Base-by-base conservation (phyloP, 139 green algal genomes). In the Helicosporidium sp. region DNA sequence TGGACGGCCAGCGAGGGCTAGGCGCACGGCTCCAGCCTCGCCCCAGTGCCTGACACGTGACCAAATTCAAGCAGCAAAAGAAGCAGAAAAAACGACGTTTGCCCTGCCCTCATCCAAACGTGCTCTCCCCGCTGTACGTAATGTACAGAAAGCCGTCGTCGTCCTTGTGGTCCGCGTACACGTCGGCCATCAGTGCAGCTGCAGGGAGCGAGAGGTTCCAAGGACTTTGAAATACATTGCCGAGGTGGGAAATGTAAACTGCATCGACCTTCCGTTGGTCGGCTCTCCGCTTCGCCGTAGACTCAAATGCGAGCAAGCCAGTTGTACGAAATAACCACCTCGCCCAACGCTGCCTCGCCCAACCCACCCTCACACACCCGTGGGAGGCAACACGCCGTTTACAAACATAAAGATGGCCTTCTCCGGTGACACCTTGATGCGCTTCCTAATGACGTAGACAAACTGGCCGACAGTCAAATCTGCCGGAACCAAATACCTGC, bases 341-440 rank as follows among this genome's bases (percentile, higher is more conserved):
- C n/a, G n/a, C n/a, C n/a, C n/a, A n/a, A n/a, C n/a, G n/a, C n/a
- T n/a, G n/a, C n/a, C n/a, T n/a, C n/a, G n/a, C n/a, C n/a, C n/a
- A n/a, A n/a, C n/a, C n/a, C n/a, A n/a, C n/a, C n/a, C 28, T 22
- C 2, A 26, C 54, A 20, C 43, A 93, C 84, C 80, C 47, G 80
- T 94, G 5, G 89, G 89, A 7, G 89, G 89, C 22, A 99, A 57
- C 22, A 92, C 69, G 60, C 94, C 94, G 57, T 85, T 77, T 4
- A 97, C 87, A 66, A 99, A 99, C 46, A 99, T 91, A 67, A 99
- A 98, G 53, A 99, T 93, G 16, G 89, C 89, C 66, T 95, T 88
- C 68, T 99, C 87, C 0, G 86, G 76, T 41, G 54, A 81, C 18
- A 99, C 76, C 61, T 87, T 87, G 67, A 99, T 96, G 31, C 89